Percentiles rank a stretch among this genome's conserved stretches.
Conservation (phyloP, 2,329 filamentous ascomycete species). For the Saccharata proteae region DNA sequence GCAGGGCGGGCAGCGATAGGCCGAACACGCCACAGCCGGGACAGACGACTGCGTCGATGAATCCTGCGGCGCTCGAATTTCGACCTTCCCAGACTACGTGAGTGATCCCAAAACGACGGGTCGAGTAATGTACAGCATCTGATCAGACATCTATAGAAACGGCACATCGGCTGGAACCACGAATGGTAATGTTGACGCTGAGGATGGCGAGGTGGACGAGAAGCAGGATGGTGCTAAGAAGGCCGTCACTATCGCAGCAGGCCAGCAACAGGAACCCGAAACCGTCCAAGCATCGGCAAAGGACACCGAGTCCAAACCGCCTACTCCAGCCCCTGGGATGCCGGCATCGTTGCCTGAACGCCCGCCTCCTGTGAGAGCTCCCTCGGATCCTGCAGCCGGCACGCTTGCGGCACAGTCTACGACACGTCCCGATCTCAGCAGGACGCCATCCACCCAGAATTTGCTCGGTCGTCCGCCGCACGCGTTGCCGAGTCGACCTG, state of each 20-base stretch:
- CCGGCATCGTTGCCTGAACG: no score
- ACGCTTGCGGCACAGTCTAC: conserved; percentile 12
- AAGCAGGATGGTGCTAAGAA: conserved; percentile 17
- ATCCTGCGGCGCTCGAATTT: conserved; percentile 51
- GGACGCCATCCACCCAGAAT: conserved; percentile 1
- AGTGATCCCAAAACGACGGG: conserved; percentile 1
- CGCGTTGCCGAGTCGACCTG: conserved; percentile 45
- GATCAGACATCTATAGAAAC: conserved; percentile 13
- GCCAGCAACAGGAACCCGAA: conserved; percentile 1
- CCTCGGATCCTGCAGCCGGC: conserved; percentile 10
- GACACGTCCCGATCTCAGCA: conserved; percentile 7
- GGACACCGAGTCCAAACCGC: conserved; percentile 6
- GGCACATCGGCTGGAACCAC: conserved; percentile 19
- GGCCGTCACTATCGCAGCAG: conserved; percentile 11
- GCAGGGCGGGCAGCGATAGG: conserved; percentile 17
- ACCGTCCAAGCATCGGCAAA: conserved; percentile 2
- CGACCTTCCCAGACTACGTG: conserved; percentile 34
- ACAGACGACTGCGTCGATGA: conserved; percentile 30
- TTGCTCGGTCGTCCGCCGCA: conserved; percentile 17
- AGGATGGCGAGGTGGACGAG: conserved; percentile 64
- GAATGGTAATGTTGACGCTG: conserved; percentile 39
- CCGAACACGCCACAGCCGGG: conserved; percentile 32
- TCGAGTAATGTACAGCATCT: neutral
- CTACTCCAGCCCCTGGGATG: conserved; percentile 3
- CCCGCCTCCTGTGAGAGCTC: conserved; percentile 1